Conservation (phyloP, 345 rosid species). For the Iberis pinnata region DNA sequence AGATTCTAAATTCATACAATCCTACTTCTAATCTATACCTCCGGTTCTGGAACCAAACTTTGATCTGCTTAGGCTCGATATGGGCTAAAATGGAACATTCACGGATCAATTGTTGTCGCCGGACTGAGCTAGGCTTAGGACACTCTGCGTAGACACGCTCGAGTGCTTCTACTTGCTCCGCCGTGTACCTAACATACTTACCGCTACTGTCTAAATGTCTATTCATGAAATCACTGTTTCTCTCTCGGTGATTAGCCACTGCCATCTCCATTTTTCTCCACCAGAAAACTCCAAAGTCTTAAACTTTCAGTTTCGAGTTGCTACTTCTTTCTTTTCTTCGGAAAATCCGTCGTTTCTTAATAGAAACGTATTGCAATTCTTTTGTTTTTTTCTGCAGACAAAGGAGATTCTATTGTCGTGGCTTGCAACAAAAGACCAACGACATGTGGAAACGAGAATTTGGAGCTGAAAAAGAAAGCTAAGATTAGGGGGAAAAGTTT, state of each 20-base stretch:
- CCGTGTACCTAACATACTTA: constrained; percentile 35
- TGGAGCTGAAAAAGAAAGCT: too few relatives aligned
- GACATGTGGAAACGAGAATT: constrained; percentile 31
- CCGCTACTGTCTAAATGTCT: constrained; percentile 54
- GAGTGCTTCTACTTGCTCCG: constrained; percentile 37
- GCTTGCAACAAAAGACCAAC: constrained; percentile 32
- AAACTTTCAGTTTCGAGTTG: constrained; percentile 15
- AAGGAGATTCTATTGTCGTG: constrained; percentile 31
- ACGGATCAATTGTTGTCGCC: constrained; percentile 35
- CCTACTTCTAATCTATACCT: background rate
- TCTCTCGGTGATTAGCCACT: constrained; percentile 73
- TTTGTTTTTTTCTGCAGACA: constrained; percentile 23
- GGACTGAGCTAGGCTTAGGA: constrained; percentile 34
- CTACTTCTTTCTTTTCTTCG: constrained; percentile 30
- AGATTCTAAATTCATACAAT: too few relatives aligned
- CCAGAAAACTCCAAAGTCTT: constrained; percentile 23
- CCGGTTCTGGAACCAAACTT: constrained; percentile 40
- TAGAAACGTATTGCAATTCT: constrained; percentile 29
- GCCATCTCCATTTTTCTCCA: constrained; percentile 51
- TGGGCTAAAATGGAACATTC: constrained; percentile 31
- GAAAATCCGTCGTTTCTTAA: constrained; percentile 39
- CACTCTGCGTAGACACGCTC: constrained; percentile 37
- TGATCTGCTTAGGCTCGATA: constrained; percentile 36
- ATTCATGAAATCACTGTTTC: constrained; percentile 62
- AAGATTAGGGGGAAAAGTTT: too few relatives aligned